Conservation (phyloP, 2,329 filamentous ascomycete genomes). For the Arthrobotrys conoides region DNA sequence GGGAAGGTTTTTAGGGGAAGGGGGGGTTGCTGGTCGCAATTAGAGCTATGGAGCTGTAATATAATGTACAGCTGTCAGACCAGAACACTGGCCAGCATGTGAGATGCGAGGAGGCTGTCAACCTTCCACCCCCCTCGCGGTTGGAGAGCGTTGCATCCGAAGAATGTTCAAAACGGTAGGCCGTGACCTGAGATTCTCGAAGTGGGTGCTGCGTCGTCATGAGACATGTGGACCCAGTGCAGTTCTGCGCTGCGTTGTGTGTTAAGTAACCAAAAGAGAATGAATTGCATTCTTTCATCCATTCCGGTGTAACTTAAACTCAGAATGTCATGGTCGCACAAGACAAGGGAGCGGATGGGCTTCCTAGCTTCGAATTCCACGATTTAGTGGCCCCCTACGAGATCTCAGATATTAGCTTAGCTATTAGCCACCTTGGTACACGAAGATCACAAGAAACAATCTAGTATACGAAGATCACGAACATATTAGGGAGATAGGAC, state of each 20-base stretch:
- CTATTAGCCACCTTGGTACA: conserved; percentile 10
- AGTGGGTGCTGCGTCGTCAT: conserved; percentile 55
- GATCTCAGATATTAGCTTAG: conserved; percentile 26
- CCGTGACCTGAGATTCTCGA: conserved; percentile 5
- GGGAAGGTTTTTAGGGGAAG: conserved; percentile 5
- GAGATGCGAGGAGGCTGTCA: conserved; percentile 12
- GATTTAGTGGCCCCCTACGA: conserved; percentile 12
- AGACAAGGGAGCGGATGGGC: conserved; percentile 10
- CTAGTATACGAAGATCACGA: conserved; percentile 3
- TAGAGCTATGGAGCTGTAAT: conserved; percentile 29
- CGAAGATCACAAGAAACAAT: conserved; percentile 1
- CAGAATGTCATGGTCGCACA: conserved; percentile 12
- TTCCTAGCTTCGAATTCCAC: conserved; percentile 12
- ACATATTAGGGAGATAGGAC: conserved; percentile 5
- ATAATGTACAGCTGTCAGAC: conserved; percentile 26
- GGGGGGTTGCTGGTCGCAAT: not conserved
- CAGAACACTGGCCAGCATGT: conserved; percentile 16
- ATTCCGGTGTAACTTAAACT: not conserved
- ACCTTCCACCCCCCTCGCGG: conserved; percentile 42
- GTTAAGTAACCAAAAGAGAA: too few species aligned
- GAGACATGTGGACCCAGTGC: conserved; percentile 52
- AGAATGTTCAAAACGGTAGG: conserved; percentile 47
- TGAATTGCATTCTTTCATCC: not conserved
- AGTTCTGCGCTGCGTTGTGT: conserved; percentile 18
- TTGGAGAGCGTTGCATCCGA: conserved; percentile 59